phyloP scores from a whole-genome alignment of 2,329 filamentous ascomycete genomes.

The Trichoderma endophyticum region DNA sequence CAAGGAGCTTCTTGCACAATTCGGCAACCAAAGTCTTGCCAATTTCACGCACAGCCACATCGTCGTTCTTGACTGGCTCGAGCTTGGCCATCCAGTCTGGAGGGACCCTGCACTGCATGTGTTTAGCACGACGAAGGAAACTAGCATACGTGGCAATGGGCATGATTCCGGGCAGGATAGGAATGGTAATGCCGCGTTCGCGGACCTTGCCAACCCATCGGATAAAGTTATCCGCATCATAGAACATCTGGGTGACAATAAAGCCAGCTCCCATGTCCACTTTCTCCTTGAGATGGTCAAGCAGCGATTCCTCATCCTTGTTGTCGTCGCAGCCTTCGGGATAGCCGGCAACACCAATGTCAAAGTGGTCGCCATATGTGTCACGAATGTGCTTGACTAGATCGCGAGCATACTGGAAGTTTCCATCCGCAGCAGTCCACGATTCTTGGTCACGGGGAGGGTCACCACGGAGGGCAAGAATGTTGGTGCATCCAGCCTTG shows the following conservation, averaged over 20 bases:
- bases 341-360: conserved; percentile 96
- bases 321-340: conserved; percentile 95
- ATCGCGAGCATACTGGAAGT: conserved; percentile 90
- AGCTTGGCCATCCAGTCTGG: conserved; percentile 75
- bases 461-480: conserved; percentile 87
- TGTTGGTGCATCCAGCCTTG: conserved; percentile 95
- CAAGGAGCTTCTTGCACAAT: conserved; percentile 83
- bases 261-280: conserved; percentile 91
- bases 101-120: conserved; percentile 85
- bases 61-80: conserved; percentile 95
- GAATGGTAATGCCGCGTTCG: conserved; percentile 76
- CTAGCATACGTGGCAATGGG: conserved; percentile 88
- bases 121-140: conserved; percentile 84
- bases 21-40: conserved; percentile 84
- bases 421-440: conserved; percentile 83
- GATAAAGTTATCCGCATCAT: conserved; percentile 93
- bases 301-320: conserved; percentile 75
- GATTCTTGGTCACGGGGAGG: conserved; percentile 90
- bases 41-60: conserved; percentile 84
- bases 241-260: conserved; percentile 99
- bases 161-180: conserved; percentile 86
- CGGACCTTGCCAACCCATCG: conserved; percentile 86
- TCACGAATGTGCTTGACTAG: conserved; percentile 79
- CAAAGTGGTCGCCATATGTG: conserved; percentile 72
- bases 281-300: conserved; percentile 95